Base-by-base conservation (phyloP, 495 filamentous ascomycete species). In the Penicillium taxi region DNA sequence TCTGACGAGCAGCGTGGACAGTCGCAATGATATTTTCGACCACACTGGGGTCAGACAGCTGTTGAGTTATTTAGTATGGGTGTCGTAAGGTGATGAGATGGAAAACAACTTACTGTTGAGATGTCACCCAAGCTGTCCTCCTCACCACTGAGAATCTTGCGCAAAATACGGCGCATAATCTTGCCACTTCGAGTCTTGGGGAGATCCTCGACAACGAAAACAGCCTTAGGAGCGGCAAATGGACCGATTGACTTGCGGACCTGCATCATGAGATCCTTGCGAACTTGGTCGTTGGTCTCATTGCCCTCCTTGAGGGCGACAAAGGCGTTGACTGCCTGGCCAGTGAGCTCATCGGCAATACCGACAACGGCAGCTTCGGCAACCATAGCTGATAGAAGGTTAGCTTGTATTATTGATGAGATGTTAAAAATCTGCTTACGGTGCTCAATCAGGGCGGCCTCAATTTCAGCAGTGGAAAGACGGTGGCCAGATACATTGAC, bases 401-500 rank as follows among this genome's bases (percentile, higher is more conserved):
- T 56, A 52, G 16, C 18, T 23, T 19, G 4, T 7, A 15, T 29
- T 15, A 15, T 12, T 23, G 15, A 11, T 28, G 11, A 21, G 2
- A 21, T 16, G 29, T 6, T 25, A 13, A 13, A 5, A 17, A 20
- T 22, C 3, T 6, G 66, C 75, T 64, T 67, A 79, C 74, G 73
- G 57, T 96, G 86, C 70, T 96, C 91, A 43, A 98, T 78, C 25
- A 98, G 75, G 13, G 91, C 91, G 20, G 91, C 91, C 64, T 98
- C 91, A 44, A 98, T 96, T 63, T 98, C 91, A 29, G 91, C 91
- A 12, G 93, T 99, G 9, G 90, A 96, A 28, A 99, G 72, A 59
- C 91, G 80, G 58, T 99, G 93, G 20, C 91, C 91, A 42, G 81
- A 88, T 33, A 99, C 91, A 58, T 96, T 99, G 55, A 99, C 90